Evolutionary conservation across 768 basidiomycete species (phyloP), one percentile per base, ranked within the genome.

Genomic region (Solioccasus polychromus): DNA sequence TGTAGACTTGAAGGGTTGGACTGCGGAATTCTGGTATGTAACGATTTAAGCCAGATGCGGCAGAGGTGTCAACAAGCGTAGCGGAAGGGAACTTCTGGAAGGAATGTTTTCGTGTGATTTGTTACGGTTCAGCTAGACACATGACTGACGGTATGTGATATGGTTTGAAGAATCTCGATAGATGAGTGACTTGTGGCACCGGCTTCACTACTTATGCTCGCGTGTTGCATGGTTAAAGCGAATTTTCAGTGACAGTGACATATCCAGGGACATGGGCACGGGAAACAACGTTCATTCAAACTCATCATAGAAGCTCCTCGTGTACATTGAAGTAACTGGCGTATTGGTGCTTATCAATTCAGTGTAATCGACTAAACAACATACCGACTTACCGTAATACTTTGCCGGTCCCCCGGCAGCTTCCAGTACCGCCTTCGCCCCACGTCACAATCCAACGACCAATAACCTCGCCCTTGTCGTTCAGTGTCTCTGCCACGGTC

Each of bases 381-480:
- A 35, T 6, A 15, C 2, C n/a, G 28, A 9, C 81, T 55, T 60
- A 92, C 91, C 83, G 74, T 38, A 78, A 69, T 18, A 91, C 71
- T 35, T 70, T 70, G 8, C 91, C 91, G n/a, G 74, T 69, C 50
- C 75, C 71, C 26, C 73, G 71, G 56, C 88, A 91, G 3, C 61
- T 71, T 17, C 87, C 86, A 40, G 71, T 70, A 2, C 84, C 85
- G 29, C 77, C 70, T 51, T 82, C 75, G 14, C 72, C 79, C 88
- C 89, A 92, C 39, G 70, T 74, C 2, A 92, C 88, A 10, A 88
- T 68, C 90, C 89, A 91, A 39, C 85, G 69, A 19, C 90, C 90
- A 8, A 86, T 40, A 12, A 88, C 66, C 14, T 73, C 70, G 0
- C 85, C 86, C 11, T 73, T 68, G 30, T 69, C 62, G 52, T 84